Base-by-base conservation (phyloP, 2,329 filamentous ascomycete genomes). In the Cladosporium sp. region DNA sequence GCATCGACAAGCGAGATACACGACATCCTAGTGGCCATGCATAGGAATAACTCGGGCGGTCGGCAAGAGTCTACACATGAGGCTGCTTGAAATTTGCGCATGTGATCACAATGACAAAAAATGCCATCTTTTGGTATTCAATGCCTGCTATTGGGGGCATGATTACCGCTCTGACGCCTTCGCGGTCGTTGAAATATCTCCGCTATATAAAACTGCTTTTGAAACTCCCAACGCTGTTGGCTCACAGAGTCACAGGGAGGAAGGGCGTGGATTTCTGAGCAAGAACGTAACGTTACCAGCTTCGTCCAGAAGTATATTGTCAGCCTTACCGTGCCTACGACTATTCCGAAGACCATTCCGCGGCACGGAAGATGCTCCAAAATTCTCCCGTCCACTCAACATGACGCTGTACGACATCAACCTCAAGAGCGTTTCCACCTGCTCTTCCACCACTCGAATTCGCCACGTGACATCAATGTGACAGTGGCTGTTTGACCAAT, bases 391-490 rank as follows among this genome's bases (percentile, higher is more conserved):
- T 57, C 55, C 55, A 57, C 55, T 23, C 55, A 33, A n/a, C 26
- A 31, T 55, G 52, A 55, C 52, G 52, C 55, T 23, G 31, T 37
- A 11, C n/a, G 52, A 23, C 55, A 57, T 37, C 55, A 57, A 40
- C 7, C 31, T 57, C 31, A 28, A 28, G 26, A 5, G 14, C 31
- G 50, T 53, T 53, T 29, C 52, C 18, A 23, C 40, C 28, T 55
- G 18, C 52, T 33, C 28, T 33, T 31, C 26, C 52, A 21, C 2
- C 52, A 21, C 16, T 26, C 16, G 35, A 7, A 28, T 5, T 40
- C 7, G 61, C 61, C 61, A 63, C 61, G 61, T 63, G 61, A 63
- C 61, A 56, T 55, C 61, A 63, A 44, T 40, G 61, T 63, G 33
- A 63, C 61, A 31, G 26, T 16, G 57, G 57, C 23, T 44, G 57